Conservation (phyloP, 2,329 filamentous ascomycete species). For the Cyphellophora europaea region DNA sequence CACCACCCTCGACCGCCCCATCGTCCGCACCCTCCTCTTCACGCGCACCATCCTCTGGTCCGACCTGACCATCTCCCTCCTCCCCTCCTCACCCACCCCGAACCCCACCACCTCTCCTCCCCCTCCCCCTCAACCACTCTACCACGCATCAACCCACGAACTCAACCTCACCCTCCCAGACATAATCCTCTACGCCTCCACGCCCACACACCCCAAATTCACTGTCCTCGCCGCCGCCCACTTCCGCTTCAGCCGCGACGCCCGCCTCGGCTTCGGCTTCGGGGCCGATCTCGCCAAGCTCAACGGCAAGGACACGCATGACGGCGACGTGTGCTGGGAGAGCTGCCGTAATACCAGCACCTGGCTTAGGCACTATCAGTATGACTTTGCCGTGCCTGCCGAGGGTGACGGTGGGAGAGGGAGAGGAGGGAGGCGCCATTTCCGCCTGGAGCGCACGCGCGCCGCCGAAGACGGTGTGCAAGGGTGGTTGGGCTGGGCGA, state of each 20-base stretch:
- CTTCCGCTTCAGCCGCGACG: not conserved
- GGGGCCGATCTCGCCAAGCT: not conserved
- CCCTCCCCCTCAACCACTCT: not conserved
- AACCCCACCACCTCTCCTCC: no score
- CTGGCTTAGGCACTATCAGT: not conserved
- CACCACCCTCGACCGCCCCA: not conserved
- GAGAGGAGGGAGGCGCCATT: not conserved
- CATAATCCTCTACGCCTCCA: not conserved
- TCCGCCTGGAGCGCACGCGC: not conserved
- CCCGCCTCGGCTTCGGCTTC: not conserved
- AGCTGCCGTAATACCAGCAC: not conserved
- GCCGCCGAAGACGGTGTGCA: not conserved
- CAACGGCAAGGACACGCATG: not conserved
- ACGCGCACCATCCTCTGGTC: not conserved
- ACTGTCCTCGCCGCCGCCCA: not conserved
- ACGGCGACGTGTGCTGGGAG: not conserved
- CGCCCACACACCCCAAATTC: not conserved
- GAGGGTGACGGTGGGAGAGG: not conserved
- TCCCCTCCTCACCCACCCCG: not conserved
- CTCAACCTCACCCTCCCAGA: not conserved
- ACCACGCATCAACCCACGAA: not conserved
- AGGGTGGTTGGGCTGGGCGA: not conserved
- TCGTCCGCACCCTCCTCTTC: not conserved
- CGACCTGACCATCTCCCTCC: not conserved
- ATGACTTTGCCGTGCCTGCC: not conserved